Base-by-base conservation (phyloP, 257 asterid species). In the Fraxinus pennsylvanica region DNA sequence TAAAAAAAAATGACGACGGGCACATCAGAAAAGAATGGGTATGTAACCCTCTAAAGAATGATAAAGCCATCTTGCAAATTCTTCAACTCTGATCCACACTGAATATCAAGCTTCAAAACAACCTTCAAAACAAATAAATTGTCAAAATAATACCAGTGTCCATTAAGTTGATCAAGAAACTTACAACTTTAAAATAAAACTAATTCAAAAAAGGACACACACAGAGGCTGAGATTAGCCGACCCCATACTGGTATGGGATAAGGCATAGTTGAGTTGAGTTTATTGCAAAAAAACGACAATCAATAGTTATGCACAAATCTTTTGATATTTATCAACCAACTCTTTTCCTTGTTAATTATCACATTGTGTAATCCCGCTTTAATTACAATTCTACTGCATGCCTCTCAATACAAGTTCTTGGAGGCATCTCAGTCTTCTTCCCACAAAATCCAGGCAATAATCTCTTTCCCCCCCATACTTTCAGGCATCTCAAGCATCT, bases 21-120 rank as follows among this genome's bases (percentile, higher is more conserved):
- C 84, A 88, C n/a, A 81, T 45, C 80, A 79, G 84, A 59, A 85
- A 91, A 30, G 88, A 88, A 66, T 80, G 85, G 13, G 86, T 68
- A 78, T 86, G 89, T 76, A 96, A 82, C 84, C 98, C 96, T 81
- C 90, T 91, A 78, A 91, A 86, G 85, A 96, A 76, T 38, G 96
- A 89, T 81, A 92, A 80, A 52, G 97, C 91, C 99, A 93, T 96
- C 74, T 80, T 78, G 72, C 71, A 74, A 39, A 43, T 45, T 57
- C 68, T 63, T 63, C 68, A 63, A 63, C 68, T 63, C 33, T 25
- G 68, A 63, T 25, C 27, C 66, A 57, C 25, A 19, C 66, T 57
- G 5, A 45, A 57, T 63, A 3, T 25, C 33, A 25, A 25, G 68
- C 68, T 13, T 63, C 33, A 25, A 25, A 7, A 9, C 14, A 6